Base-by-base conservation (phyloP, 768 basidiomycete species). In the Trametes maxima region DNA sequence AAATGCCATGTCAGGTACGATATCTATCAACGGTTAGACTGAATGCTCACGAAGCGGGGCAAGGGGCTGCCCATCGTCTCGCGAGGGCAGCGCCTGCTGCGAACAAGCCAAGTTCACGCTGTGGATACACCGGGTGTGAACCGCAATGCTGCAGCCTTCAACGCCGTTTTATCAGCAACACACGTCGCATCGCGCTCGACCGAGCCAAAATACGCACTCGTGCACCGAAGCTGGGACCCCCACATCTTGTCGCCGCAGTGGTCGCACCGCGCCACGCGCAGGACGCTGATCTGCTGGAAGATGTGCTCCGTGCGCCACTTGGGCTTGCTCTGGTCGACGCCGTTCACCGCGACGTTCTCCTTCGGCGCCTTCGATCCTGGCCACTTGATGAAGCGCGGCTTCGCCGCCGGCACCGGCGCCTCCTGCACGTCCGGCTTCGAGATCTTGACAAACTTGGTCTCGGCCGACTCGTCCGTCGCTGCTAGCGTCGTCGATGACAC, bases 201-300 rank as follows among this genome's bases (percentile, higher is more conserved):
- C 63, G 49, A 16, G 54, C n/a, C 50, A 33, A 19, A 60, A 33
- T 45, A 80, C 93, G 71, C 70, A 94, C 96, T 81, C 65, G 88
- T 84, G 72, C 97, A 99, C 35, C 92, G 88, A 54, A 92, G 80
- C 70, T 95, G 94, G n/a, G 95, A 85, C 7, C 96, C 96, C 95
- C 95, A 99, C 87, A 98, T 87, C 79, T 98, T 99, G 71, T 98
- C 97, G 36, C 88, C 89, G 71, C 97, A 99, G 56, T 95, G 89
- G 68, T 98, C 97, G 71, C 97, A 99, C 43, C 92, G 84, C 28
- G 92, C 88, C 59, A 97, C 91, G 39, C 95, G 85, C 59, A 98
- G 78, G 28, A 95, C 85, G 68, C 88, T 96, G 64, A 92, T 78
- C 65, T 91, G 94, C 70, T 94, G 91, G 81, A 98, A 98, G 63